Evolutionary conservation across 2,329 filamentous ascomycete genomes (phyloP), one percentile per base, ranked within the genome.

Genomic region (Aureobasidium sp.): DNA sequence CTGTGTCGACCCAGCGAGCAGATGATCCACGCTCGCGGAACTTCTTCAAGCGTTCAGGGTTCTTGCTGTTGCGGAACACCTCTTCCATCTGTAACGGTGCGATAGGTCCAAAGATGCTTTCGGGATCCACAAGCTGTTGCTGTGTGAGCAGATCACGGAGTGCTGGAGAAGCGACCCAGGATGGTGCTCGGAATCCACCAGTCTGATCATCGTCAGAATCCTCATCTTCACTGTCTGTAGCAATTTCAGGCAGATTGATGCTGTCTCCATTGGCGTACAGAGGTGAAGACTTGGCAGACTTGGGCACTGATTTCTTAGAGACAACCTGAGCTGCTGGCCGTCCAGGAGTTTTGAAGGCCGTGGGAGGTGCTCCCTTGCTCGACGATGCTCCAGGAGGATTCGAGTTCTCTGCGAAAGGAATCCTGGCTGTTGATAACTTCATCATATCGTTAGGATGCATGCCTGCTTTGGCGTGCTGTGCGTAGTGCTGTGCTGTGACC

Each of bases 11-110:
- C 94, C 94, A 99, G 76, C 96, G 95, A 39, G 95, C 95, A 75
- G 91, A 96, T 67, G 90, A 96, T 5, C 93, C 97, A 61, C 94
- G 84, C 57, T 90, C 87, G 21, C 95, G 85, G 81, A 97, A 97
- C 71, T 91, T 90, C 78, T 90, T 89, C 73, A 89, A 85, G 66
- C 88, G 80, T 61, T 93, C 91, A 1, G 57, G 57, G 73, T 91
- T 91, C 74, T 89, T 92, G 73, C 91, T 90, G 41, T 67, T 71
- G 75, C 83, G 88, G 76, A 99, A 99, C 36, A 97, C 91, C 72
- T 97, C 92, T 70, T 99, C 95, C 87, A 99, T 94, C 70, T 91
- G 90, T 66, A 99, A 80, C 13, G 91, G 90, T 11, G 84, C 87
- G 27, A 96, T 91, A 0, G 90, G 89, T 0, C 94, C 94, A 70